Percentiles rank a stretch among this genome's conserved stretches.
Evolutionary conservation across 495 filamentous ascomycete genomes (phyloP).

Genomic region (Apodospora peruviana): DNA sequence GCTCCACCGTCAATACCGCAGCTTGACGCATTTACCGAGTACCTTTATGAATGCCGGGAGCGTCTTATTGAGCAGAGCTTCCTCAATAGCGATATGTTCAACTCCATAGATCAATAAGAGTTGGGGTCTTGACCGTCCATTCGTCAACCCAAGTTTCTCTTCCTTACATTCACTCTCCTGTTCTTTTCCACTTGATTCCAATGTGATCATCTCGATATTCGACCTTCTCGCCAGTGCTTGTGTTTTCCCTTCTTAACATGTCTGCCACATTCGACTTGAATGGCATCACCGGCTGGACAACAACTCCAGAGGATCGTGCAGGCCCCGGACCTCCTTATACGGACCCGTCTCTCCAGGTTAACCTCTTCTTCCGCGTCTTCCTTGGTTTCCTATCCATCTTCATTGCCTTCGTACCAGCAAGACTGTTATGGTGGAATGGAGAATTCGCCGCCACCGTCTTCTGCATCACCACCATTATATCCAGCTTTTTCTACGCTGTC

Average conservation of each 20-base stretch:
- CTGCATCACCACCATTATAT: conserved; percentile 56
- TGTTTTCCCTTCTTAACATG: too few relatives aligned
- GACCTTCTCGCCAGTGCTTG: too few relatives aligned
- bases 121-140: too few relatives aligned
- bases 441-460: conserved; percentile 60
- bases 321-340: conserved; percentile 23
- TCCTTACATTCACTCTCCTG: not conserved
- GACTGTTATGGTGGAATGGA: conserved; percentile 51
- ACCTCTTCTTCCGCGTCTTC: conserved; percentile 38
- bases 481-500: conserved; percentile 64
- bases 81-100: too few relatives aligned
- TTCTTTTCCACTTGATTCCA: too few relatives aligned
- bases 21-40: too few relatives aligned
- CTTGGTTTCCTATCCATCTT: conserved; percentile 54
- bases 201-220: too few relatives aligned
- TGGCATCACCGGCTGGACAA: conserved; percentile 11
- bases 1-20: too few relatives aligned
- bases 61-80: too few relatives aligned
- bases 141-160: not conserved
- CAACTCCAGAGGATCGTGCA: conserved; percentile 17
- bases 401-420: conserved; percentile 50
- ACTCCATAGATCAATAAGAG: too few relatives aligned
- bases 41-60: too few relatives aligned
- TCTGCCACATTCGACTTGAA: not conserved
- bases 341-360: conserved; percentile 25